Percentiles rank a stretch among this genome's conserved stretches.
Evolutionary conservation across 768 basidiomycete genomes (phyloP).

Genomic region (Boletus bicolor): DNA sequence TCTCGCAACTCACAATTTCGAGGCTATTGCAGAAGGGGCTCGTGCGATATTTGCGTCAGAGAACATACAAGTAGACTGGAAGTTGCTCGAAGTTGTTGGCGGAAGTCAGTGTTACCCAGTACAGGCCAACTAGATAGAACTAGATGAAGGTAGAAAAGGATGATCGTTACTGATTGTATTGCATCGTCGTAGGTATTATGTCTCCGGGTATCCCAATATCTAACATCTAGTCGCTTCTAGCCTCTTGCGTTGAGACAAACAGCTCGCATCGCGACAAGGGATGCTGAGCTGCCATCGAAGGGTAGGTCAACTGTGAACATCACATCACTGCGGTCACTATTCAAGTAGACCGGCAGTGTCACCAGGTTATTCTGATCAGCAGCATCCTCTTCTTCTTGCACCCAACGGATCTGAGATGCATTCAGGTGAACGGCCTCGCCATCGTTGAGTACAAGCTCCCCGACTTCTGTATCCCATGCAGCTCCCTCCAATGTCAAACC

Average conservation of each 20-base stretch:
- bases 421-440: constrained; percentile 77
- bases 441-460: constrained; percentile 75
- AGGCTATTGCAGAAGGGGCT: constrained; percentile 81
- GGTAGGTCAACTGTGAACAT: constrained; percentile 87
- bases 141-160: constrained; percentile 2
- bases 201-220: constrained; percentile 21
- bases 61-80: constrained; percentile 86
- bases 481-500: constrained; percentile 89
- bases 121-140: constrained; percentile 12
- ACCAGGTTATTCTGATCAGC: constrained; percentile 44
- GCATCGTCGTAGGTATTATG: constrained; percentile 27
- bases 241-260: constrained; percentile 86
- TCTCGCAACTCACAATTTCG: constrained; percentile 82
- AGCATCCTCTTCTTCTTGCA: constrained; percentile 49
- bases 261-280: constrained; percentile 80
- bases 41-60: constrained; percentile 66
- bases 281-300: constrained; percentile 62
- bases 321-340: constrained; percentile 83
- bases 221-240: constrained; percentile 27
- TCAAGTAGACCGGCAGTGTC: constrained; percentile 90
- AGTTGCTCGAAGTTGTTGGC: constrained; percentile 67
- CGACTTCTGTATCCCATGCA: constrained; percentile 53
- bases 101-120: constrained; percentile 32
- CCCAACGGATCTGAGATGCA: constrained; percentile 86
- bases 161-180: constrained; percentile 19